Base-by-base conservation (phyloP, 1,284 basidiomycete species). In the Puccinia hordei region DNA sequence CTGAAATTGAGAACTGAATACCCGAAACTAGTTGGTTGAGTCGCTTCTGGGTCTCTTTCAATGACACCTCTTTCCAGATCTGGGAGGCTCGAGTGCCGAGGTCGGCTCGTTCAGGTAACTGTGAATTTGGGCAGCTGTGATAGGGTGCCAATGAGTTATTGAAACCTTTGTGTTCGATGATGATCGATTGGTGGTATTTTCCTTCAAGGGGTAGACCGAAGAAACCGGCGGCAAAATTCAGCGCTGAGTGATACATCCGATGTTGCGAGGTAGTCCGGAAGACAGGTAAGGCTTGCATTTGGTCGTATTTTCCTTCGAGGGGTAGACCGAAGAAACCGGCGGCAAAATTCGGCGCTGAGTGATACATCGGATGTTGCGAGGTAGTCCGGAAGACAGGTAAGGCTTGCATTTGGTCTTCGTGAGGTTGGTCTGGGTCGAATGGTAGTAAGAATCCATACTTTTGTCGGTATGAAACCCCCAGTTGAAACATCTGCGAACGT, bases 1-100 rank as follows among this genome's bases (percentile, higher is more conserved):
- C 91, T 89, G 55, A 91, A 30, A 63, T 88, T 10, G 88, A 88
- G 61, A 95, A 85, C 12, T 90, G 87, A 81, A 91, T 90, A 0
- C 93, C 94, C 2, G 88, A 82, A 65, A 91, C 84, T 82, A 90
- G 86, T 17, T 87, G 86, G 80, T 90, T 88, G 6, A 95, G 85
- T n/a, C 94, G 88, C 75, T 87, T 86, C 41, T 86, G 87, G 0
- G 93, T 92, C 66, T 89, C 87, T 77, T 88, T 86, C 44, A 96
- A 89, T 85, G 93, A 96, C 0, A 90, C 24, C 19, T 75, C 53
- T 55, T 61, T n/a, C 72, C 72, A 80, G 46, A 61, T 51, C 27
- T 80, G 17, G 15, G 53, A 44, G 24, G 53, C 24, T 0, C 12
- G 35, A 35, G 46, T 12, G 22, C 65, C 65, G 13, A 35, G 49